phyloP scores from a whole-genome alignment of 257 asterid species.

The Catharanthus roseus region DNA sequence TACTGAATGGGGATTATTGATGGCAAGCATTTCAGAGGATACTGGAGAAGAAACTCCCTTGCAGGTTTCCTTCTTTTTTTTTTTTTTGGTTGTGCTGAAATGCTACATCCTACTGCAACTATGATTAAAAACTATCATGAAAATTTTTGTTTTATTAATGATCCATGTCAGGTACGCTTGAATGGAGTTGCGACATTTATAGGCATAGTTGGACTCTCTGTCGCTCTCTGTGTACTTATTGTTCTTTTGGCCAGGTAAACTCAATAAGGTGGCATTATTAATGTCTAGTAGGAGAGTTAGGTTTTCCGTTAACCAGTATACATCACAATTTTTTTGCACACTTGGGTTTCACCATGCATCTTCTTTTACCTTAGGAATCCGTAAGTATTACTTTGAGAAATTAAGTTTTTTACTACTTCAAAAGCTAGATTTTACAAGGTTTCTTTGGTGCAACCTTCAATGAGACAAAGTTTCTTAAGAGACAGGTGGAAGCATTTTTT shows the following conservation, averaged over 20 bases:
- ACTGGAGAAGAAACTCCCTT: conserved; percentile 97
- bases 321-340: neutral
- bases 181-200: conserved; percentile 95
- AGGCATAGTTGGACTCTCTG: conserved; percentile 86
- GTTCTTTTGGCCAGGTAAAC: conserved; percentile 70
- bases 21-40: conserved; percentile 96
- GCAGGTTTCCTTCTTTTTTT: conserved; percentile 48
- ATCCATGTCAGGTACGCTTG: conserved; percentile 69
- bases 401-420: no score
- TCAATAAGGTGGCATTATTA: neutral
- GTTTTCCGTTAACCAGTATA: neutral
- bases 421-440: no score
- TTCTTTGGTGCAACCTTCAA: neutral
- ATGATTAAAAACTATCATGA: neutral
- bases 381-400: neutral
- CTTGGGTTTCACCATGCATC: neutral
- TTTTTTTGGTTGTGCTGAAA: neutral
- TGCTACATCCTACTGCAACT: neutral
- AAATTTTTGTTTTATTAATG: neutral
- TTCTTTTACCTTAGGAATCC: neutral
- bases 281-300: neutral
- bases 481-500: neutral
- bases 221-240: conserved; percentile 67
- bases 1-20: conserved; percentile 97
- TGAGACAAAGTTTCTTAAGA: neutral